Percentiles rank a stretch among this genome's conserved stretches.
Conservation (phyloP, 805 yeast species). For the Schwanniomyces pseudopolymorphus region DNA sequence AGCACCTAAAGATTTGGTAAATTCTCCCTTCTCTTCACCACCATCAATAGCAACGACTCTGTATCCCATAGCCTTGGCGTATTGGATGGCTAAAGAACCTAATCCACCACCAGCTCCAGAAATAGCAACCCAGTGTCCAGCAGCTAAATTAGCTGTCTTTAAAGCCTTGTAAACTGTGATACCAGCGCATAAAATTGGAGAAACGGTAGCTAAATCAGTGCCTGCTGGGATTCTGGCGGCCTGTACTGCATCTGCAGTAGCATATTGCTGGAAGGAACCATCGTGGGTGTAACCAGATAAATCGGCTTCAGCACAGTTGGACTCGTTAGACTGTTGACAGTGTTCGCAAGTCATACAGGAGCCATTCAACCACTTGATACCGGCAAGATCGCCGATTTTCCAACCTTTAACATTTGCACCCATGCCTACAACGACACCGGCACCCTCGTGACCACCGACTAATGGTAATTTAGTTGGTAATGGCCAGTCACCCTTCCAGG, state of each 20-base stretch:
- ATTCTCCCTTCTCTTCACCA: constrained; percentile 65
- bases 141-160: constrained; percentile 52
- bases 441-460: constrained; percentile 51
- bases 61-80: constrained; percentile 74
- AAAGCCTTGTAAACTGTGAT: constrained; percentile 68
- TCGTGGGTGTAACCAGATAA: constrained; percentile 75
- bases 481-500: constrained; percentile 51
- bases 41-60: constrained; percentile 71
- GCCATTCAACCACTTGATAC: constrained; percentile 47
- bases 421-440: constrained; percentile 46
- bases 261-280: constrained; percentile 67
- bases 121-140: constrained; percentile 75
- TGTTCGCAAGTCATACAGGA: constrained; percentile 44
- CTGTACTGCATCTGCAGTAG: constrained; percentile 64
- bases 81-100: constrained; percentile 74
- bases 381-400: constrained; percentile 45
- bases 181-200: constrained; percentile 69
- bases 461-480: constrained; percentile 44
- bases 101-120: constrained; percentile 85
- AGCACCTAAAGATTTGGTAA: constrained; percentile 59
- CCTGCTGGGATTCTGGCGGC: constrained; percentile 59
- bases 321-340: constrained; percentile 45
- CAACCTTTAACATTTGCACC: constrained; percentile 43
- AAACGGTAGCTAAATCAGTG: constrained; percentile 53
- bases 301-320: constrained; percentile 63